Evolutionary conservation across 139 green algal genomes (phyloP), one percentile per base, ranked within the genome.

Genomic region (Chlamydomonas sp.): DNA sequence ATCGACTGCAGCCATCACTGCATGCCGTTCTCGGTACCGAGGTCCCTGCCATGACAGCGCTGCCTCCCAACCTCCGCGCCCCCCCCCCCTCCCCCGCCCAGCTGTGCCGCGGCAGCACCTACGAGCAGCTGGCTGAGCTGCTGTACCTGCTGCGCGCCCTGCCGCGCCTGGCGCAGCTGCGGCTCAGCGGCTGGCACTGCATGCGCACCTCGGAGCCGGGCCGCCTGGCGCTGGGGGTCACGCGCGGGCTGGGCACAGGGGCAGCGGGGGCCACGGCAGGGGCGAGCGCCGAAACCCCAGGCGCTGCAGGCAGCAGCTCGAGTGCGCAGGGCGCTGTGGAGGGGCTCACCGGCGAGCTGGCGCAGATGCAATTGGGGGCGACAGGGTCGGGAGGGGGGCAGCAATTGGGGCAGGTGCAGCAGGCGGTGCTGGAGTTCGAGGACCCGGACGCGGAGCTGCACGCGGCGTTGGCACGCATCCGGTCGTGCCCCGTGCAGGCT

Each of bases 121-220:
- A 82, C 62, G 74, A 83, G 63, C 83, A 83, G 63, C 83, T 88
- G 4, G 73, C 74, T 2, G 83, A 88, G 83, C 74, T 88, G 62
- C 83, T 88, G 74, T 82, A 88, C 73, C 62, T 83, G 49, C 31
- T 77, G 63, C 58, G 83, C 3, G 63, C 83, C 16, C 83, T 88
- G 49, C 74, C 83, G 5, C 20, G 83, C 17, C 83, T 87, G 49
- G 12, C 17, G 49, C 12, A 60, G 61, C 72, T 87, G 72, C 63
- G 63, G 8, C 74, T 88, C 15, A 67, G 31, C n/a, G 60, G 83
- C 83, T 86, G 81, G 81, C 69, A 86, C 69, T 86, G 81, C 81
- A 57, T 79, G 18, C 68, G 81, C 67, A 16, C 73, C 60, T 78
- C 69, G 49, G 57, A 85, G 57, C 67, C 80, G 12, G 80, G 59